phyloP scores from a whole-genome alignment of 164 flowering plant genomes.

The Vitis rupestris region DNA sequence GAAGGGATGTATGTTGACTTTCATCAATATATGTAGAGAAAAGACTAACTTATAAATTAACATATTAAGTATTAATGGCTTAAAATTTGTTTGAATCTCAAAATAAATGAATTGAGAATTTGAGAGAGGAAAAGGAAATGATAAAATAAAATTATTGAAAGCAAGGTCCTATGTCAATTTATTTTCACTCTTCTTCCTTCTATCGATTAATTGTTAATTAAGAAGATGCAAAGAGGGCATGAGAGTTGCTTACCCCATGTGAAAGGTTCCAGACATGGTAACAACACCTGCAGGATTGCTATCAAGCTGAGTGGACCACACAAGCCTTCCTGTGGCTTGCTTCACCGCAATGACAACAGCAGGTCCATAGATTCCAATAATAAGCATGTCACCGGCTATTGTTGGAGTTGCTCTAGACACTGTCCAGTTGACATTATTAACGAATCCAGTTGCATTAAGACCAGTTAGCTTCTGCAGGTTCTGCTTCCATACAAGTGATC shows the following conservation, averaged over 20 bases:
- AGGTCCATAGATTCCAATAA: slow-evolving; percentile 35
- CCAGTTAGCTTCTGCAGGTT: slow-evolving; percentile 28
- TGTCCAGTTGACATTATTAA: slow-evolving; percentile 11
- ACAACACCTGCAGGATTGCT: slow-evolving; percentile 8
- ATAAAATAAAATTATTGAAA: too few relatives aligned
- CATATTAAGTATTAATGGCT: too few relatives aligned
- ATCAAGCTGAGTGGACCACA: slow-evolving; percentile 40
- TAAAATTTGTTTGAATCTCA: too few relatives aligned
- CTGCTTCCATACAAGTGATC: slow-evolving; percentile 31
- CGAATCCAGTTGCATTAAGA: slow-evolving; percentile 8
- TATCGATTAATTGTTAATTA: neutral
- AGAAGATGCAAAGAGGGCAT: too few relatives aligned
- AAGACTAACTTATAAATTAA: too few relatives aligned
- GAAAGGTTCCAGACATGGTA: slow-evolving; percentile 38
- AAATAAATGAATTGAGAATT: too few relatives aligned
- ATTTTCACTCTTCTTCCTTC: neutral
- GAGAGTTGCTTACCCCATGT: neutral
- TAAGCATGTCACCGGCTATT: slow-evolving; percentile 26
- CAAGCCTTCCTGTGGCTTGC: slow-evolving; percentile 25
- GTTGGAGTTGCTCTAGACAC: slow-evolving; percentile 42
- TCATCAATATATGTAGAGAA: too few relatives aligned
- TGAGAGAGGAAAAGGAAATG: too few relatives aligned
- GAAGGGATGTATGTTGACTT: too few relatives aligned
- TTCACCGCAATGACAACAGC: slow-evolving; percentile 31
- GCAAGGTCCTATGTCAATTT: too few relatives aligned